These are phyloP conservation scores for Colletotrichum zoysiae DNA, from an alignment of 2,329 filamentous ascomycete species.

Conservation along the genomic window DNA sequence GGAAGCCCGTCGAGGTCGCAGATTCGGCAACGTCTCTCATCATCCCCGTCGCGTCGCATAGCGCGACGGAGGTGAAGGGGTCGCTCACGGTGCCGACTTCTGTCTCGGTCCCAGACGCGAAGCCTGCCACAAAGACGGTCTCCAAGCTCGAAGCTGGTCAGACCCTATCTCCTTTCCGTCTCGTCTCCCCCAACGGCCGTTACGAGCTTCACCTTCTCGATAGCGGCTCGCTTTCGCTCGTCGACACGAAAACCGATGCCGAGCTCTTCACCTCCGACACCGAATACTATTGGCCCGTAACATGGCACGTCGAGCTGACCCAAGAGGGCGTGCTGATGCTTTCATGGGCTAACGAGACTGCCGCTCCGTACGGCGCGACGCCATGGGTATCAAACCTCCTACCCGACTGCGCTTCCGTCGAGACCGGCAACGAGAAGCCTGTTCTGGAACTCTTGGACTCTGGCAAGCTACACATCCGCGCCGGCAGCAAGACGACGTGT, in stretches of 20 bases:
- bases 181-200: conserved; percentile 39
- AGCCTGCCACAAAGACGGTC: background rate
- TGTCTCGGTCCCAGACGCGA: background rate
- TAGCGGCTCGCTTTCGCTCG: conserved; percentile 41
- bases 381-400: conserved; percentile 42
- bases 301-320: conserved; percentile 43
- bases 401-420: conserved; percentile 36
- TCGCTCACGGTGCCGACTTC: background rate
- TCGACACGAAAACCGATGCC: conserved; percentile 34
- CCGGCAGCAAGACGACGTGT: conserved; percentile 40
- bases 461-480: conserved; percentile 42
- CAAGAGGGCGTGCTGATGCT: conserved; percentile 41
- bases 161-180: conserved; percentile 32
- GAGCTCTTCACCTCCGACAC: conserved; percentile 44
- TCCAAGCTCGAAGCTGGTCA: conserved; percentile 37
- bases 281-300: conserved; percentile 42
- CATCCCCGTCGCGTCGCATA: background rate
- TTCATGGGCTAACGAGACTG: conserved; percentile 42
- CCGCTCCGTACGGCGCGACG: conserved; percentile 40
- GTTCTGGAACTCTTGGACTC: conserved; percentile 43
- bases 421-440: conserved; percentile 21
- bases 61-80: background rate
- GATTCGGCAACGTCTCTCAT: background rate
- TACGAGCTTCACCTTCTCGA: conserved; percentile 38
- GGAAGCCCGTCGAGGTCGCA: background rate